These are phyloP conservation scores for Fusarium concolor DNA, from an alignment of 2,329 filamentous ascomycete species.

Conservation along the genomic window DNA sequence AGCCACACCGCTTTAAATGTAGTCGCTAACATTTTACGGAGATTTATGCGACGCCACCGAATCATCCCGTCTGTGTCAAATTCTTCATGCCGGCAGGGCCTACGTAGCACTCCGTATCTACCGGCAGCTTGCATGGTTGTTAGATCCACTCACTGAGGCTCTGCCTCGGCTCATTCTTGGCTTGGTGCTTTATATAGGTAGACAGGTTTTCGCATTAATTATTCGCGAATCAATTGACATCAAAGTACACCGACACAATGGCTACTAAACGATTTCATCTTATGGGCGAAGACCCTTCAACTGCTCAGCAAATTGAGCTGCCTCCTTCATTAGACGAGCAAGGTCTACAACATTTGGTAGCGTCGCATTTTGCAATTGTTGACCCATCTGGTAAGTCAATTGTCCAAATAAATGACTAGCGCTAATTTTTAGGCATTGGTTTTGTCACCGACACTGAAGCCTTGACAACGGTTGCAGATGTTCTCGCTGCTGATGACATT, in stretches of 20 bases:
- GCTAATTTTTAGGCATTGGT: slow-evolving; percentile 50
- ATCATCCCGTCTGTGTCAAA: slow-evolving; percentile 23
- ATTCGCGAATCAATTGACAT: slow-evolving; percentile 1
- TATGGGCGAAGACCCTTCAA: slow-evolving; percentile 54
- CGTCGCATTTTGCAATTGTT: slow-evolving; percentile 58
- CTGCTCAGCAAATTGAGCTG: slow-evolving; percentile 53
- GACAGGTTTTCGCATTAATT: slow-evolving; percentile 5
- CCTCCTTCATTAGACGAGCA: slow-evolving; percentile 51
- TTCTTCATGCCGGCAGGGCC: background rate
- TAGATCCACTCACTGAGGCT: slow-evolving; percentile 15
- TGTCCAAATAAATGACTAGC: fast-evolving
- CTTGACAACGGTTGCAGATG: slow-evolving; percentile 51
- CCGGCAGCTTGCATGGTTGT: slow-evolving; percentile 21
- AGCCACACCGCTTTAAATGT: background rate
- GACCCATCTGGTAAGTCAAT: slow-evolving; percentile 52
- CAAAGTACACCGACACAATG: slow-evolving; percentile 42
- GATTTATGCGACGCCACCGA: slow-evolving; percentile 17
- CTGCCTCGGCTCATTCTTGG: slow-evolving; percentile 10
- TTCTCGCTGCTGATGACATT: slow-evolving; percentile 51
- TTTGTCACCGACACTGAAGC: slow-evolving; percentile 50
- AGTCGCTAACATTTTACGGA: slow-evolving; percentile 8
- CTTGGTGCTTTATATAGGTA: slow-evolving; percentile 25
- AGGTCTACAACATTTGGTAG: slow-evolving; percentile 54
- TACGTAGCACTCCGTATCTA: slow-evolving; percentile 10
- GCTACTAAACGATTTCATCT: slow-evolving; percentile 56